Evolutionary conservation across 2,329 filamentous ascomycete genomes (phyloP), one percentile per base, ranked within the genome.

Genomic region (Aspergillus caelatus): DNA sequence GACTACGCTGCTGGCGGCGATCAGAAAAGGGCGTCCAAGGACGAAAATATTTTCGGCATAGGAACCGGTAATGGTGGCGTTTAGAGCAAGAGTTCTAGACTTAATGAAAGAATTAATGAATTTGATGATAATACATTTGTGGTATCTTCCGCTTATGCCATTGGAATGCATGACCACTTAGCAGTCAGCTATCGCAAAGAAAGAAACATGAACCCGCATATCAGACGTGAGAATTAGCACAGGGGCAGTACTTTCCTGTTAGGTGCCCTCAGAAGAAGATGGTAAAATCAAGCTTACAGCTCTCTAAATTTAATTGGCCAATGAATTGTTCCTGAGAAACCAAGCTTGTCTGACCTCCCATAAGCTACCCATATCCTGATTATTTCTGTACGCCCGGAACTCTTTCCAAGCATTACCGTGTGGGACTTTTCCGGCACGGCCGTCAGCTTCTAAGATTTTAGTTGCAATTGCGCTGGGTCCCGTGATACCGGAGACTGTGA

Each of bases 1-100:
- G 94, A 97, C 75, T 78, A 80, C 63, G 74, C 72, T 45, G 68
- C 68, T 39, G 74, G 78, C 65, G 71, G 70, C 26, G 74, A 74
- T 63, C 66, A 70, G 36, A 65, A 56, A 52, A 69, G 67, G 57
- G 55, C 62, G 10, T 63, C 63, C 48, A 67, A 64, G 62, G 68
- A 70, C 21, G 69, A 71, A 46, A 60, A 52, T 55, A 59, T 62
- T 41, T 39, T 39, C 5, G 62, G 58, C 28, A 62, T 70, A 50
- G 61, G 66, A 7, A 9, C 56, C 39, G 65, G 62, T 53, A 61
- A 68, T 68, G 68, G 70, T 50, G 41, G 53, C 45, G 41, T 67
- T 54, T 64, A 48, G 62, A 36, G 21, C 50, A 23, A 57, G n/a
- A 53, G 39, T 58, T 26, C 54, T 41, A 55, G 21, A 54, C 43